A percentile compares a stretch with the other conserved stretches of the same genome.
These are phyloP conservation scores for Xerocomus potaroensis DNA, from an alignment of 768 basidiomycete genomes.

Conservation along the genomic window DNA sequence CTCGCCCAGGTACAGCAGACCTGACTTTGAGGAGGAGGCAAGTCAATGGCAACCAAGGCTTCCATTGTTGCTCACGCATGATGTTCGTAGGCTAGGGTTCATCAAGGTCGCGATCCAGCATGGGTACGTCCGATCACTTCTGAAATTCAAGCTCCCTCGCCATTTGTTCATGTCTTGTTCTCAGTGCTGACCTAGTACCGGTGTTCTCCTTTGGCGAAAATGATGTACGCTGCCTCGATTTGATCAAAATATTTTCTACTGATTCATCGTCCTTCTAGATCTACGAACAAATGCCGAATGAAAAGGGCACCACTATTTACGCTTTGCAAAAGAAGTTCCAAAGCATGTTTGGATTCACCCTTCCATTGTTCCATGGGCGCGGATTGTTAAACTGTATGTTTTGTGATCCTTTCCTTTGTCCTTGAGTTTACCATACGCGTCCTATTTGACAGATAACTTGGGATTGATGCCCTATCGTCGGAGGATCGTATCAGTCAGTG, in stretches of 20 bases:
- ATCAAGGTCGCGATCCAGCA: slow-evolving; percentile 92
- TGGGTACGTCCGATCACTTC: slow-evolving; percentile 47
- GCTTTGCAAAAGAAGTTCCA: slow-evolving; percentile 89
- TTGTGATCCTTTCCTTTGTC: background rate
- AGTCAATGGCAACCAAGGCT: background rate
- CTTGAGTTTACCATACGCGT: background rate
- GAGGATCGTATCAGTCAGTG: slow-evolving; percentile 93
- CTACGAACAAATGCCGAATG: slow-evolving; percentile 94
- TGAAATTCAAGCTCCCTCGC: background rate
- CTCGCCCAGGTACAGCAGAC: slow-evolving; percentile 96
- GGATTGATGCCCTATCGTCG: slow-evolving; percentile 95
- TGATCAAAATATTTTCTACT: background rate
- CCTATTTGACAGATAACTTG: slow-evolving; percentile 66
- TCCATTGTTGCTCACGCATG: background rate
- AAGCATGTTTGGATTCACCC: slow-evolving; percentile 87
- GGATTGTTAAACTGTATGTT: slow-evolving; percentile 87
- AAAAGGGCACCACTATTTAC: slow-evolving; percentile 86
- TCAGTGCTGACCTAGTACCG: slow-evolving; percentile 90
- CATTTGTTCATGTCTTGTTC: slow-evolving; percentile 2
- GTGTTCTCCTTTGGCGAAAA: slow-evolving; percentile 99
- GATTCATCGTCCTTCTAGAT: slow-evolving; percentile 50
- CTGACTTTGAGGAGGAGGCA: slow-evolving; percentile 72
- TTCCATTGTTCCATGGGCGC: slow-evolving; percentile 96
- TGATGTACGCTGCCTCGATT: slow-evolving; percentile 56
- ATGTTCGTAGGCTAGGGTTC: slow-evolving; percentile 68